Evolutionary conservation across 768 basidiomycete genomes (phyloP), one percentile per base, ranked within the genome.

Genomic region (Atractiella rhizophila): DNA sequence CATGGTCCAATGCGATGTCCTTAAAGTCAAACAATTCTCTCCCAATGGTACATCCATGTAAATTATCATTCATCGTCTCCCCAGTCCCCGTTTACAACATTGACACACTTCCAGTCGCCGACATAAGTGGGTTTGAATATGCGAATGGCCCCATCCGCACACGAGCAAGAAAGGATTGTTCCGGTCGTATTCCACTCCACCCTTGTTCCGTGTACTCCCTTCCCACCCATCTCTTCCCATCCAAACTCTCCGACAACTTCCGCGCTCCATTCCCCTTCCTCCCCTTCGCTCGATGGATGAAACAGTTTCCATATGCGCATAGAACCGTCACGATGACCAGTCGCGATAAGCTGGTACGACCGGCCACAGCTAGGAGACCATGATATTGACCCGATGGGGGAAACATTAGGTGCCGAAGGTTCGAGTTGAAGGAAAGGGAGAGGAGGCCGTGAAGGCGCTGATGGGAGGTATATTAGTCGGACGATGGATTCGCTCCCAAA

Each of bases 311-410:
- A 94, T 47, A 98, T 79, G 46, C 82, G 62, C 11, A 94, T 83
- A 33, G 69, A 68, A 1, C 85, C 83, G 56, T 91, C 85, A 24
- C 83, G 66, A 24, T 71, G 65, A 13, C 85, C 91, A 0, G 82
- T 80, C 2, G 88, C 91, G 44, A 96, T 67, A 28, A 94, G 74
- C 53, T 96, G 88, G 58, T 83, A 88, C 1, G 79, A 79, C 21
- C 91, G 68, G 5, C 88, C 91, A 45, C 82, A 88, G 0, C 76
- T 76, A 0, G 91, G 80, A 0, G 88, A 83, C 86, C 86, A 98
- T 13, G 83, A 65, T 27, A 96, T 69, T 24, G 75, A 73, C 0
- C 76, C 78, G 37, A 88, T 68, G 2, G 86, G 69, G 29, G 64
- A 40, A 12, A 42, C 39, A 15, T 37, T 45, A 5, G 41, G 71